These are phyloP conservation scores for Quillaja saponaria DNA, from an alignment of 306 rosid species.

Conservation along the genomic window DNA sequence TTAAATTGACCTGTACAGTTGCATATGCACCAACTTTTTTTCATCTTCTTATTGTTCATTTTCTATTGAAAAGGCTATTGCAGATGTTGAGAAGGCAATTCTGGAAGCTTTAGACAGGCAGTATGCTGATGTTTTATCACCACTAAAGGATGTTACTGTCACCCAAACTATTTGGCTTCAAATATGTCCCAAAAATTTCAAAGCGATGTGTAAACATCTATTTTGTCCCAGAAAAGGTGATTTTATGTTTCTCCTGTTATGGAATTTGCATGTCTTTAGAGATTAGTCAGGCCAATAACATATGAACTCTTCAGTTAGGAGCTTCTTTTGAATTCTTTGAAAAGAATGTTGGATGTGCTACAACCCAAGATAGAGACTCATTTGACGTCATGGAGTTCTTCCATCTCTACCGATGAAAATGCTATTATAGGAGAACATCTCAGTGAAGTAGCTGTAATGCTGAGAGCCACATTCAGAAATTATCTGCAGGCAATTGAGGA, in stretches of 20 bases:
- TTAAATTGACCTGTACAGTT: too few species aligned
- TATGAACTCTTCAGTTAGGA: conserved; percentile 27
- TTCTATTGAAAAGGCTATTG: conserved; percentile 26
- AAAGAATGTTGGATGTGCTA: conserved; percentile 34
- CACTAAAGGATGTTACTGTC: conserved; percentile 33
- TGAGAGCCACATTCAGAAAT: conserved; percentile 37
- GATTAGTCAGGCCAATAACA: background rate
- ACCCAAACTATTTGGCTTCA: conserved; percentile 38
- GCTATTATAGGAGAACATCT: conserved; percentile 26
- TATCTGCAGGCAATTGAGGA: conserved; percentile 35
- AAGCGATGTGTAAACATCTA: conserved; percentile 26
- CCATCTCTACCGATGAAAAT: conserved; percentile 25
- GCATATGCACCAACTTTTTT: too few species aligned
- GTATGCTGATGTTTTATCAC: conserved; percentile 33
- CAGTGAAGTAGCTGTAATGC: conserved; percentile 26
- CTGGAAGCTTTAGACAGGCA: conserved; percentile 36
- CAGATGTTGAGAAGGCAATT: conserved; percentile 39
- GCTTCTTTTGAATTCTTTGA: conserved; percentile 36
- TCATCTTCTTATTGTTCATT: background rate
- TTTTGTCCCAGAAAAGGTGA: conserved; percentile 36
- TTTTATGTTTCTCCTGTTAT: background rate
- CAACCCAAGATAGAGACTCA: conserved; percentile 35
- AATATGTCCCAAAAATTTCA: conserved; percentile 39
- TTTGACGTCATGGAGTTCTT: conserved; percentile 33
- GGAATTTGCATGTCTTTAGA: background rate